phyloP scores from a whole-genome alignment of 495 filamentous ascomycete genomes.

The Hyaloscypha variabilis region DNA sequence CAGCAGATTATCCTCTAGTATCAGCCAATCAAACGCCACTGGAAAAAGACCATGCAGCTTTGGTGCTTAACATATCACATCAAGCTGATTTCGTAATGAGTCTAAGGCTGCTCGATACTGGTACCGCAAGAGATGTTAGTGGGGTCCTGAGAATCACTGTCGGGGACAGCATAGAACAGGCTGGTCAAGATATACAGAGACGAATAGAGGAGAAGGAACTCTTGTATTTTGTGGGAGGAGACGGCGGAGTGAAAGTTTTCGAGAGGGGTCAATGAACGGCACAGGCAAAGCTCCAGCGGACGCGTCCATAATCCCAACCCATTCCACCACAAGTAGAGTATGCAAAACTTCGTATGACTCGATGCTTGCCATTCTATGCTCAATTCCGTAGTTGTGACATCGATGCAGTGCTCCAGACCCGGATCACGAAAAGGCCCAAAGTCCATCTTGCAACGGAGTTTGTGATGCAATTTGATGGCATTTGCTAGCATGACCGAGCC shows the following conservation, averaged over 20 bases:
- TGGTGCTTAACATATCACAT: constrained; percentile 73
- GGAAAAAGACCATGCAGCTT: constrained; percentile 68
- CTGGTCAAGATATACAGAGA: constrained; percentile 25
- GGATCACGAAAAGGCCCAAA: not conserved
- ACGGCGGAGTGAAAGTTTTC: constrained; percentile 81
- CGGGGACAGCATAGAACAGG: constrained; percentile 39
- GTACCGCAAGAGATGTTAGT: constrained; percentile 86
- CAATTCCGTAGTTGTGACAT: not conserved
- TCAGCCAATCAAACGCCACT: constrained; percentile 58
- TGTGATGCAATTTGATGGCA: constrained; percentile 31
- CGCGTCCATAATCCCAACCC: not conserved
- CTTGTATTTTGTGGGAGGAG: constrained; percentile 76
- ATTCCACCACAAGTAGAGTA: not conserved
- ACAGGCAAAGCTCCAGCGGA: not conserved
- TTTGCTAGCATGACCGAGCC: constrained; percentile 33
- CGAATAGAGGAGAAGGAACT: constrained; percentile 66
- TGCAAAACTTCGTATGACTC: not conserved
- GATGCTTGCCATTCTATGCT: not conserved
- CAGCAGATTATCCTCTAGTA: constrained; percentile 72
- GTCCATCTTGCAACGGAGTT: not conserved
- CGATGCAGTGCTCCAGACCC: not conserved
- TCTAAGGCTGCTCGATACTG: constrained; percentile 76
- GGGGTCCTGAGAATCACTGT: constrained; percentile 80
- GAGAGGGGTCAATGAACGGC: constrained; percentile 60
- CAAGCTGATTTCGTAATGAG: constrained; percentile 69